Evolutionary conservation across 176 grass and related monocot species (phyloP).

Genomic region (Olyra latifolia): DNA sequence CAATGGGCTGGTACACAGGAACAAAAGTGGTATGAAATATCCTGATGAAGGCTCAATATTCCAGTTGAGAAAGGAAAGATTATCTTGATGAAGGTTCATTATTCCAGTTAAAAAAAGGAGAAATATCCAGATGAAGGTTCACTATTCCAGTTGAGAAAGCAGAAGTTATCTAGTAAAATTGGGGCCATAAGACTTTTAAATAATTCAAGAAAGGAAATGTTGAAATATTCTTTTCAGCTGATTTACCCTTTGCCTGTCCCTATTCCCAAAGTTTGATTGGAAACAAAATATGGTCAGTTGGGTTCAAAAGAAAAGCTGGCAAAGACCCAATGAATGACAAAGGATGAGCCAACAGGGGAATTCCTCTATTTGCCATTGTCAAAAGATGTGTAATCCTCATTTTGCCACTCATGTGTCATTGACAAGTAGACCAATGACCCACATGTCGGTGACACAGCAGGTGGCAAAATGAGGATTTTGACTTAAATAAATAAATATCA

Average conservation of each 20-base stretch:
- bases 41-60: constrained; percentile 6
- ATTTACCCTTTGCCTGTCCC: neutral
- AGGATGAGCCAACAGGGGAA: too few species aligned
- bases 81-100: too few species aligned
- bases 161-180: constrained; percentile 19
- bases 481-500: neutral
- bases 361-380: too few species aligned
- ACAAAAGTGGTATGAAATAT: neutral
- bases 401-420: too few species aligned
- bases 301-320: neutral
- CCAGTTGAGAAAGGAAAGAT: neutral
- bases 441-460: too few species aligned
- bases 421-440: too few species aligned
- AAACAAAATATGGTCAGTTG: neutral
- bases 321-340: neutral
- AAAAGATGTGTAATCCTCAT: too few species aligned
- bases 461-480: too few species aligned
- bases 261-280: neutral
- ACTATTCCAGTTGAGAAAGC: neutral
- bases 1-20: neutral
- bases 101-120: too few species aligned
- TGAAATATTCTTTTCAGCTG: neutral
- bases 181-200: neutral
- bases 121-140: neutral
- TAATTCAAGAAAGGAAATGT: neutral